Evolutionary conservation across 2,329 filamentous ascomycete species (phyloP).

Genomic region (Chrysoporthe austroafricana): DNA sequence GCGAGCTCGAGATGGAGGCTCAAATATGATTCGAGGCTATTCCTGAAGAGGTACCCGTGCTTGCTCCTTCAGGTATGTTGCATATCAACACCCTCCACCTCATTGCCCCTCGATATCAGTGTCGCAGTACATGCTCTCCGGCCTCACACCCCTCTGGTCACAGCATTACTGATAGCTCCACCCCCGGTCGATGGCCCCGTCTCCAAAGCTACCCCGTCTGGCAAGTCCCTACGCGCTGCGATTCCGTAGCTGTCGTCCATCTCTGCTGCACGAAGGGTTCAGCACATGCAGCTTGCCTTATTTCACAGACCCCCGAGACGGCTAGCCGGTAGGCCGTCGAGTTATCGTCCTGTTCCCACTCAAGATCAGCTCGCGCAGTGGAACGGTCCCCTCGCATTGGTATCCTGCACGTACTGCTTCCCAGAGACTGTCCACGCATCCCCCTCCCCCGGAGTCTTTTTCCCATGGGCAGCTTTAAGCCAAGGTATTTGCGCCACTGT

Average conservation of each 20-base stretch:
- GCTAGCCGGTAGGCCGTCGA: neutral
- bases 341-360: neutral
- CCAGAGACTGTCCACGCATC: neutral
- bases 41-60: constrained; percentile 21
- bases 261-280: constrained; percentile 23
- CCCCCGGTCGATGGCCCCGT: neutral
- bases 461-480: constrained; percentile 1
- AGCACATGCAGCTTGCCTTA: constrained; percentile 1
- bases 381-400: neutral
- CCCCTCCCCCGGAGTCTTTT: neutral
- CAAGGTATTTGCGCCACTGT: constrained; percentile 1
- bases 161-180: neutral
- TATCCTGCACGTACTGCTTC: neutral
- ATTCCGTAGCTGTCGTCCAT: neutral
- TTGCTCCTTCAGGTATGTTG: constrained; percentile 24
- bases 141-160: neutral
- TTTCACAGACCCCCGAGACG: neutral
- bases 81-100: neutral
- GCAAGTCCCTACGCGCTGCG: constrained; percentile 6
- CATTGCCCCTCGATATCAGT: neutral
- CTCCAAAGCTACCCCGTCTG: no score
- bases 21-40: constrained; percentile 11
- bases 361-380: neutral
- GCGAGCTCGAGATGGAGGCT: constrained; percentile 10
- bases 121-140: neutral